A percentile compares a stretch with the other conserved stretches of the same genome.
These are phyloP conservation scores for Globisporangium parvum DNA, from an alignment of 352 stramenopile species.

Conservation along the genomic window DNA sequence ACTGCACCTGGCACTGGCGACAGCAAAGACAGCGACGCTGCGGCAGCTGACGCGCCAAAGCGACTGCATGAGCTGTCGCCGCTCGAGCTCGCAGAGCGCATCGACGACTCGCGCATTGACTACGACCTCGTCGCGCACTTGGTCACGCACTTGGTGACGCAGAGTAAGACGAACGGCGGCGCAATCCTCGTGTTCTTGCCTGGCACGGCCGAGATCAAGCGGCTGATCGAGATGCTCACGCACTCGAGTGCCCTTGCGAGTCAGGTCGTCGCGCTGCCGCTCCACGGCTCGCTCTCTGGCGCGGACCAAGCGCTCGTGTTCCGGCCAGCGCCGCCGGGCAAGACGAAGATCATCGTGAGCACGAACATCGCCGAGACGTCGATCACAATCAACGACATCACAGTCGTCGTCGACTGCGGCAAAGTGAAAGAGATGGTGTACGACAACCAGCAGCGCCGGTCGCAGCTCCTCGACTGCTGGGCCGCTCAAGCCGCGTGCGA, in stretches of 20 bases:
- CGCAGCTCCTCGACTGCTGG: conserved; percentile 80
- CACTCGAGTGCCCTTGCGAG: conserved; percentile 20
- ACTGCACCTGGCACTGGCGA: neutral
- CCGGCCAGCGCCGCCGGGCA: conserved; percentile 42
- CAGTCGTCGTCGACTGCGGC: conserved; percentile 78
- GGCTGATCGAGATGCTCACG: conserved; percentile 63
- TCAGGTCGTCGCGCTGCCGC: conserved; percentile 56
- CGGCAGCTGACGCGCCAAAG: conserved; percentile 18
- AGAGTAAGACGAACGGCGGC: conserved; percentile 18
- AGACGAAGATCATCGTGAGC: conserved; percentile 83
- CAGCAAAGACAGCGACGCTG: conserved; percentile 19
- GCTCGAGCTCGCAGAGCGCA: conserved; percentile 46
- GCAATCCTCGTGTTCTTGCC: conserved; percentile 83
- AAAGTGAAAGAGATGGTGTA: conserved; percentile 90
- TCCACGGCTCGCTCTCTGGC: conserved; percentile 73
- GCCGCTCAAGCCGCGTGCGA: conserved; percentile 73
- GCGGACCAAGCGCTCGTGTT: conserved; percentile 76
- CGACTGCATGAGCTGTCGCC: conserved; percentile 26
- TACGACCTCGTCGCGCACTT: conserved; percentile 90
- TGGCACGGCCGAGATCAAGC: conserved; percentile 80
- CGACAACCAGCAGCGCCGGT: conserved; percentile 57
- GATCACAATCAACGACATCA: conserved; percentile 88
- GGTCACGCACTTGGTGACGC: conserved; percentile 66
- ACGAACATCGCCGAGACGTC: conserved; percentile 90
- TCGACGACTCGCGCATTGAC: conserved; percentile 92